Conservation (phyloP, 2,329 filamentous ascomycete genomes). For the Endothia cerciana region DNA sequence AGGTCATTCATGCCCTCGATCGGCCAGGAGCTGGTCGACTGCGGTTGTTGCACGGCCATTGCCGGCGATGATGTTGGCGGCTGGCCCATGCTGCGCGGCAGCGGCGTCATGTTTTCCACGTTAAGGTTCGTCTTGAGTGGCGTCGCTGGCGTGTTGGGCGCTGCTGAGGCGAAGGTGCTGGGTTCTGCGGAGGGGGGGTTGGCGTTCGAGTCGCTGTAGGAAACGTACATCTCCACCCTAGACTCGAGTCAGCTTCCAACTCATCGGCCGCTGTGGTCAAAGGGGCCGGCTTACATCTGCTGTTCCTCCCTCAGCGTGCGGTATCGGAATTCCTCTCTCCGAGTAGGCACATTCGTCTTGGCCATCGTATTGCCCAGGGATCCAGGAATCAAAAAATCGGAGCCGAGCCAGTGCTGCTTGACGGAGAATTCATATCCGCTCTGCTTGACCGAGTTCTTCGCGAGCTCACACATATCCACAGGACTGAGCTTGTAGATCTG, state of each 20-base stretch:
- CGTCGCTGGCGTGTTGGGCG: conserved; percentile 32
- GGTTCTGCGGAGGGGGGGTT: conserved; percentile 7
- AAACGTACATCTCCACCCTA: conserved; percentile 50
- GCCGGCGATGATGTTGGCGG: conserved; percentile 25
- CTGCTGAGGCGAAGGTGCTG: conserved; percentile 17
- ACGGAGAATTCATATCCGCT: conserved; percentile 89
- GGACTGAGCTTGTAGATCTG: conserved; percentile 98
- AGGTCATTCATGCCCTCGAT: conserved; percentile 45
- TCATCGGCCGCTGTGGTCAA: neutral
- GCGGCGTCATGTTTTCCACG: conserved; percentile 18
- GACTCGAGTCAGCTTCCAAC: conserved; percentile 16
- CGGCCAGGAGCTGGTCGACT: conserved; percentile 24
- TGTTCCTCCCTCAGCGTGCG: conserved; percentile 85
- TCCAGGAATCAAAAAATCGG: conserved; percentile 76
- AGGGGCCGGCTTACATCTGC: conserved; percentile 67
- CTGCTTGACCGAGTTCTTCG: conserved; percentile 93
- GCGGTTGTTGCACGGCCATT: conserved; percentile 5
- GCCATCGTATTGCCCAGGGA: conserved; percentile 87
- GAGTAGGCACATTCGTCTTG: conserved; percentile 95
- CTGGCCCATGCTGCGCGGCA: conserved; percentile 14
- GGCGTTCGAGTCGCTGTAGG: conserved; percentile 35
- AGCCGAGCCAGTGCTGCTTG: conserved; percentile 90
- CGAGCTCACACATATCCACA: conserved; percentile 97
- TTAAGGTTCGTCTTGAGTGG: conserved; percentile 31
- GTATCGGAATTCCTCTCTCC: conserved; percentile 86